phyloP scores from a whole-genome alignment of 2,329 filamentous ascomycete species.

The Pseudohalonectria lignicola region DNA sequence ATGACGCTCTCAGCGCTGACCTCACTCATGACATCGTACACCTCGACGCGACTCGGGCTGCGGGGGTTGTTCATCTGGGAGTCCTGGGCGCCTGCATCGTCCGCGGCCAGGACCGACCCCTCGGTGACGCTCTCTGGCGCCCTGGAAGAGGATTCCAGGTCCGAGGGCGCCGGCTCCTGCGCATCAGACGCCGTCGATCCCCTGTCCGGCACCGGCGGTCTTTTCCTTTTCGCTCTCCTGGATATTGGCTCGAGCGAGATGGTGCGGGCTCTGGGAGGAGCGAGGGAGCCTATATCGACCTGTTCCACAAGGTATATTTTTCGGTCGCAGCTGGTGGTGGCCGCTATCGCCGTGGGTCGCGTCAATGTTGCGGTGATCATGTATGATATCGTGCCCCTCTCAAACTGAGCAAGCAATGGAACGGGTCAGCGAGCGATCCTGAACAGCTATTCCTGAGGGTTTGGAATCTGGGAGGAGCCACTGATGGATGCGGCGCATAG shows the following conservation, averaged over 20 bases:
- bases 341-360: slow-evolving; percentile 73
- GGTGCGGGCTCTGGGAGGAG: slow-evolving; percentile 64
- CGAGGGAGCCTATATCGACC: slow-evolving; percentile 71
- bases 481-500: not conserved
- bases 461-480: no score
- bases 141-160: slow-evolving; percentile 24
- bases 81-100: slow-evolving; percentile 26
- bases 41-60: slow-evolving; percentile 37
- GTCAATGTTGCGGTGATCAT: slow-evolving; percentile 84
- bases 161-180: slow-evolving; percentile 20
- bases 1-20: slow-evolving; percentile 59
- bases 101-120: slow-evolving; percentile 23
- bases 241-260: slow-evolving; percentile 83
- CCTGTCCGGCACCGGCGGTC: slow-evolving; percentile 26
- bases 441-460: no score
- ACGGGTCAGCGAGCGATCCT: not conserved
- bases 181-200: slow-evolving; percentile 22
- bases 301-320: slow-evolving; percentile 72
- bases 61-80: slow-evolving; percentile 19
- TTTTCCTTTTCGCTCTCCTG: slow-evolving; percentile 55
- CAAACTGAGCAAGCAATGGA: slow-evolving; percentile 54
- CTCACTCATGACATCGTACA: slow-evolving; percentile 43
- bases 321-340: slow-evolving; percentile 68
- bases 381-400: slow-evolving; percentile 87
- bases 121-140: slow-evolving; percentile 25